Evolutionary conservation across 768 basidiomycete species (phyloP).

Genomic region (Mycena chlorophos): DNA sequence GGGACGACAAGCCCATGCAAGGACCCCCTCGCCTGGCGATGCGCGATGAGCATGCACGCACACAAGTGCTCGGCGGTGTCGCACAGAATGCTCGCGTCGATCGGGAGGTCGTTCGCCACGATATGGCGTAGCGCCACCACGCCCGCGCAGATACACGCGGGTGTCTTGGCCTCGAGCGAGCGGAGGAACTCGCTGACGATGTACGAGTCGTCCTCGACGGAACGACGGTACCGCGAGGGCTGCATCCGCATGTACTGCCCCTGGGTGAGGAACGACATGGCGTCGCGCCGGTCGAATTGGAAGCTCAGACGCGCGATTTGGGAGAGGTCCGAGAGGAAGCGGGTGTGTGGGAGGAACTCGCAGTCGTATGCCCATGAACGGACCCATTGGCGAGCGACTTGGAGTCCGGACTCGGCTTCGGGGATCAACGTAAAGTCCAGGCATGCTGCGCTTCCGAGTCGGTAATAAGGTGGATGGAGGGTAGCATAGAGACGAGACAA

Average conservation of each 20-base stretch:
- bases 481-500: constrained; percentile 48
- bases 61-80: constrained; percentile 52
- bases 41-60: constrained; percentile 39
- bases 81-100: constrained; percentile 52
- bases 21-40: constrained; percentile 23
- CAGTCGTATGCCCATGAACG: constrained; percentile 39
- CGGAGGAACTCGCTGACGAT: constrained; percentile 35
- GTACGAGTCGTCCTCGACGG: constrained; percentile 9
- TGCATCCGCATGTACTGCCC: constrained; percentile 28
- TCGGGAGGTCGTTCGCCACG: constrained; percentile 33
- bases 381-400: constrained; percentile 48
- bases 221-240: constrained; percentile 20
- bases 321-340: constrained; percentile 43
- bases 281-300: constrained; percentile 36
- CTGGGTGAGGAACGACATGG: constrained; percentile 36
- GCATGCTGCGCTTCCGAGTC: constrained; percentile 43
- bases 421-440: constrained; percentile 40
- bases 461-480: constrained; percentile 46
- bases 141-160: constrained; percentile 34
- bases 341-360: constrained; percentile 21
- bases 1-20: constrained; percentile 55
- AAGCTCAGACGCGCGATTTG: constrained; percentile 40
- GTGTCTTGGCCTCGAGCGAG: constrained; percentile 29
- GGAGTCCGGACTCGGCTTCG: constrained; percentile 36
- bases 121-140: constrained; percentile 46